phyloP scores from a whole-genome alignment of 441 rosid genomes.

The Adansonia madagascariensis region DNA sequence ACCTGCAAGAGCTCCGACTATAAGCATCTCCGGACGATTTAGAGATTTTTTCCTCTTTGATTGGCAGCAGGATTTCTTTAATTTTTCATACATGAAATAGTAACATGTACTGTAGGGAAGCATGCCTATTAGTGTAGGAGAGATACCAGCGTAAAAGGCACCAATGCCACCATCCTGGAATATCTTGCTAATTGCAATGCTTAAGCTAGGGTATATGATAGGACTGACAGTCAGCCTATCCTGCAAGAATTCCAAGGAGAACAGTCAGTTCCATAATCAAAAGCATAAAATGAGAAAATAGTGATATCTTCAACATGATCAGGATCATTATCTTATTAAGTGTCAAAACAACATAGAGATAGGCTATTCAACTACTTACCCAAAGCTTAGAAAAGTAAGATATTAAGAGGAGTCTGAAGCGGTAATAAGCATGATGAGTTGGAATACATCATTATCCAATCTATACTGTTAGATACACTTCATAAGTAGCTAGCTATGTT shows the following conservation, averaged over 20 bases:
- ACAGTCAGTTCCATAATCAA: constrained; percentile 14
- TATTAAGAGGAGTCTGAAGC: neutral
- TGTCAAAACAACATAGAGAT: neutral
- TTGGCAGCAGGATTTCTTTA: constrained; percentile 74
- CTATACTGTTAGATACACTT: neutral
- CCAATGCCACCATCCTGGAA: constrained; percentile 79
- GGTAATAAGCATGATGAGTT: neutral
- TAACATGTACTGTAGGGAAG: constrained; percentile 98
- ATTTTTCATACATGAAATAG: constrained; percentile 87
- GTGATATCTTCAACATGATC: neutral
- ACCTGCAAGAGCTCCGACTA: constrained; percentile 89
- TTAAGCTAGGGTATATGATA: constrained; percentile 76
- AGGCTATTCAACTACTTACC: neutral
- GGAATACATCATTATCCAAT: neutral
- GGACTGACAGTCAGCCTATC: constrained; percentile 91
- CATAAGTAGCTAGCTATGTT: neutral
- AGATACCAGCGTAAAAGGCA: constrained; percentile 81
- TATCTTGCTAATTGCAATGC: constrained; percentile 76
- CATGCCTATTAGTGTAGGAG: constrained; percentile 92
- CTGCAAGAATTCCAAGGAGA: constrained; percentile 48
- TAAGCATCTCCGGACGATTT: constrained; percentile 87
- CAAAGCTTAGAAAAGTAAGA: neutral
- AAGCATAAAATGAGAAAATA: neutral
- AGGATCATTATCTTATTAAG: neutral
- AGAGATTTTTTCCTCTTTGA: constrained; percentile 75